Percentiles rank a stretch among this genome's conserved stretches.
Conservation (phyloP, 768 basidiomycete species). For the Termitomyces sp. region DNA sequence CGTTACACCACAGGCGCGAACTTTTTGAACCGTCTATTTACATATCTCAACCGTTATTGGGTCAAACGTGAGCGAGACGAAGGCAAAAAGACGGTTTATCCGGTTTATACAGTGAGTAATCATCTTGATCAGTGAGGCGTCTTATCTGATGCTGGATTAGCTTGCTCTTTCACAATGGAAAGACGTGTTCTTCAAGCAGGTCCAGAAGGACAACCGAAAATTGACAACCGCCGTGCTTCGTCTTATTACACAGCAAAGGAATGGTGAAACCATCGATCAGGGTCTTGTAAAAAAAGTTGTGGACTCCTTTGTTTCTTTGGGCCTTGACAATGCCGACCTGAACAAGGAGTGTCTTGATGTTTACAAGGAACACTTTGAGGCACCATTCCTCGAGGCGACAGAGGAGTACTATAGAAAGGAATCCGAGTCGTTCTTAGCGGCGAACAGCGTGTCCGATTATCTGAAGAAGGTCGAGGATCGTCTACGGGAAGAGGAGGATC, state of each 20-base stretch:
- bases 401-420: conserved; percentile 93
- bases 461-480: conserved; percentile 95
- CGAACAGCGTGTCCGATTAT: conserved; percentile 94
- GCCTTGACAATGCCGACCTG: conserved; percentile 86
- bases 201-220: conserved; percentile 79
- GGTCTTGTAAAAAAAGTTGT: conserved; percentile 96
- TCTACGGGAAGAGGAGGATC: conserved; percentile 90
- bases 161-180: conserved; percentile 97
- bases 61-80: conserved; percentile 98
- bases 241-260: conserved; percentile 89
- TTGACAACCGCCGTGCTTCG: conserved; percentile 84
- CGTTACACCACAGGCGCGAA: conserved; percentile 96
- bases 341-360: conserved; percentile 95
- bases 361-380: conserved; percentile 91
- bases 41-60: conserved; percentile 98
- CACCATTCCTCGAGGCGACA: conserved; percentile 83
- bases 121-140: not conserved
- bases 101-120: conserved; percentile 84
- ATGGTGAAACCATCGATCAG: conserved; percentile 94
- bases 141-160: conserved; percentile 31
- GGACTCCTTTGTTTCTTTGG: conserved; percentile 96
- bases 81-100: conserved; percentile 92
- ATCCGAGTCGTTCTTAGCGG: conserved; percentile 87
- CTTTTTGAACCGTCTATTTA: conserved; percentile 95
- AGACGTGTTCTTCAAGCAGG: conserved; percentile 79